Conservation (phyloP, 352 stramenopile species). For the Globisporangium yorkense region DNA sequence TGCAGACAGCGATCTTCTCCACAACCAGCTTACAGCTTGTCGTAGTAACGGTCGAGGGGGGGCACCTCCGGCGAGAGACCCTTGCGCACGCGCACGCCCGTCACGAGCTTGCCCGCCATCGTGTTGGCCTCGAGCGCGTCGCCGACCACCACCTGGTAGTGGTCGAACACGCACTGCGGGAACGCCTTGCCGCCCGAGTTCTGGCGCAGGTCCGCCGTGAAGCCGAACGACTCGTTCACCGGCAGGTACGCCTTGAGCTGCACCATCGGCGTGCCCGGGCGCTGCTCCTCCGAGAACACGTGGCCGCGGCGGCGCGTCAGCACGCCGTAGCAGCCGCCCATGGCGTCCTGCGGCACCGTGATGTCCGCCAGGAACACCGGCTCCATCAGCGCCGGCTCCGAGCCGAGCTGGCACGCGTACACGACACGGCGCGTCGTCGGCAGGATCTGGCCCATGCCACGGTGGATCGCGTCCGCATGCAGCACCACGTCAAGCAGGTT, state of each 20-base stretch:
- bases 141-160: slow-evolving; percentile 96
- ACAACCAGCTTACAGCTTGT: slow-evolving; percentile 95
- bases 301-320: slow-evolving; percentile 97
- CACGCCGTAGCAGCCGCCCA: slow-evolving; percentile 99
- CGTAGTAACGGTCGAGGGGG: slow-evolving; percentile 97
- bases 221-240: slow-evolving; percentile 99
- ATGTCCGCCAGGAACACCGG: slow-evolving; percentile 99
- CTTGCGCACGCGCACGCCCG: slow-evolving; percentile 96
- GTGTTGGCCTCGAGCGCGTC: slow-evolving; percentile 89
- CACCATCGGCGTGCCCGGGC: slow-evolving; percentile 97
- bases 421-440: slow-evolving; percentile 97
- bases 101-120: slow-evolving; percentile 95
- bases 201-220: slow-evolving; percentile 97
- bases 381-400: slow-evolving; percentile 95
- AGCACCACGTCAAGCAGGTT: slow-evolving; percentile 99
- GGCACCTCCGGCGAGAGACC: slow-evolving; percentile 95
- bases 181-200: slow-evolving; percentile 99
- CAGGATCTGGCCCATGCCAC: slow-evolving; percentile 99
- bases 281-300: slow-evolving; percentile 98
- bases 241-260: slow-evolving; percentile 99
- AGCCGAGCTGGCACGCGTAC: slow-evolving; percentile 96
- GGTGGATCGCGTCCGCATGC: slow-evolving; percentile 99
- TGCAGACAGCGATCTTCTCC: slow-evolving; percentile 6
- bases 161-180: slow-evolving; percentile 99
- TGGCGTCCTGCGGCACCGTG: slow-evolving; percentile 96